Evolutionary conservation across 805 yeast genomes (phyloP).

Genomic region (Teunomyces kruisii): DNA sequence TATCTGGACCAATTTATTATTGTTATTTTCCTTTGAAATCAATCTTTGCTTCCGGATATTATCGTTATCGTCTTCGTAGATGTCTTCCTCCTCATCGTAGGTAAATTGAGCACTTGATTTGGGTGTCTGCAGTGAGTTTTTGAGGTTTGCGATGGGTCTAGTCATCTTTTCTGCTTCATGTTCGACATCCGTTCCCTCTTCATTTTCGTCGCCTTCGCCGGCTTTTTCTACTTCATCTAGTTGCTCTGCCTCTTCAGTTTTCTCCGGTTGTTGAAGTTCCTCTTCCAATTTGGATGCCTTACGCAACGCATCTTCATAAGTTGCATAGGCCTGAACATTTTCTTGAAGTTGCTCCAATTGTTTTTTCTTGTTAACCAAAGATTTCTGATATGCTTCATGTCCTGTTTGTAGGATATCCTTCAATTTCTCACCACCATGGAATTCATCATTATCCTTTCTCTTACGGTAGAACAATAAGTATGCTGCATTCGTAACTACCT

Average conservation of each 20-base stretch:
- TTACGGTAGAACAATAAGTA: slow-evolving; percentile 82
- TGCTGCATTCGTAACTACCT: slow-evolving; percentile 74
- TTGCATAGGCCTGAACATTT: slow-evolving; percentile 14
- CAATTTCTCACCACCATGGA: slow-evolving; percentile 51
- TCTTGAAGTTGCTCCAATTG: slow-evolving; percentile 13
- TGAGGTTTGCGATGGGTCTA: slow-evolving; percentile 7
- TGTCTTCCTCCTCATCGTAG: slow-evolving; percentile 10
- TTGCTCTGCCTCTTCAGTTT: slow-evolving; percentile 7
- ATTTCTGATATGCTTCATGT: slow-evolving; percentile 22
- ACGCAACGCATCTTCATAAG: slow-evolving; percentile 6
- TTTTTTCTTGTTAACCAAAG: slow-evolving; percentile 11
- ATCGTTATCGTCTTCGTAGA: slow-evolving; percentile 13
- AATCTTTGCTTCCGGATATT: slow-evolving; percentile 26
- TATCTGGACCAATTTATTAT: slow-evolving; percentile 24
- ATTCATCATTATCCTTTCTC: slow-evolving; percentile 28
- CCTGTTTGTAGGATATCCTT: slow-evolving; percentile 42
- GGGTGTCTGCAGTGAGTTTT: not conserved
- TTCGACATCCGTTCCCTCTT: not conserved
- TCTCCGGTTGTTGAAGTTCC: not conserved
- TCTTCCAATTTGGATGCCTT: not conserved
- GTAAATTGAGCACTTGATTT: slow-evolving; percentile 11
- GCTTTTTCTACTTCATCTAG: not conserved
- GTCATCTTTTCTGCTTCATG: not conserved
- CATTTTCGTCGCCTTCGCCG: slow-evolving; percentile 8
- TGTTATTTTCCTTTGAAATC: slow-evolving; percentile 22